phyloP scores from a whole-genome alignment of 2,329 filamentous ascomycete species.

The Metarhizium sp. region DNA sequence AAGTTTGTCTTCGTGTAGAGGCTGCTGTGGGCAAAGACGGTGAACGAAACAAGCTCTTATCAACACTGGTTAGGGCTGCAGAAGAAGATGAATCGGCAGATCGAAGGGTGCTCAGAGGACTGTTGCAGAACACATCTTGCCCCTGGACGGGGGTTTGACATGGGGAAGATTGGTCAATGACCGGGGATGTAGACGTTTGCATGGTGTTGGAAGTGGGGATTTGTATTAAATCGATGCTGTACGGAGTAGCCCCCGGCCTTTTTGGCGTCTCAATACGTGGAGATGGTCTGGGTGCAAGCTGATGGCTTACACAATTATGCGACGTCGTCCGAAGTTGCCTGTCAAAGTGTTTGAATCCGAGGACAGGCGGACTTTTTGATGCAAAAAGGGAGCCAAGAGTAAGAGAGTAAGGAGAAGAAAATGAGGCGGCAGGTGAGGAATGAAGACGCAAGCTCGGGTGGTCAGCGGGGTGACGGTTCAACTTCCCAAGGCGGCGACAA shows the following conservation, averaged over 20 bases:
- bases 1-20: background rate
- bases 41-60: background rate
- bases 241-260: conserved; percentile 2
- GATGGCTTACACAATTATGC: background rate
- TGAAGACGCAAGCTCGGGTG: background rate
- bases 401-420: background rate
- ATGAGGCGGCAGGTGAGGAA: background rate
- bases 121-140: conserved; percentile 1
- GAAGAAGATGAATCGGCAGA: background rate
- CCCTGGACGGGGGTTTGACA: conserved; percentile 6
- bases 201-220: conserved; percentile 13
- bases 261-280: background rate
- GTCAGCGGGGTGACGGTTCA: background rate
- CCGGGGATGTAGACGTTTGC: conserved; percentile 11
- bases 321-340: background rate
- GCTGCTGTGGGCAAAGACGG: background rate
- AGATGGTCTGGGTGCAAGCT: background rate
- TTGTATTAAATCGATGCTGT: conserved; percentile 3
- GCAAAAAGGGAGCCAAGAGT: background rate
- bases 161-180: background rate
- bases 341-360: background rate
- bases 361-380: background rate
- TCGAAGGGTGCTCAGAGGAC: conserved; percentile 1
- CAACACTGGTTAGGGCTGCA: background rate
- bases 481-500: background rate